phyloP scores from a whole-genome alignment of 1,284 basidiomycete species.

The Tetrapyrgos nigripes region DNA sequence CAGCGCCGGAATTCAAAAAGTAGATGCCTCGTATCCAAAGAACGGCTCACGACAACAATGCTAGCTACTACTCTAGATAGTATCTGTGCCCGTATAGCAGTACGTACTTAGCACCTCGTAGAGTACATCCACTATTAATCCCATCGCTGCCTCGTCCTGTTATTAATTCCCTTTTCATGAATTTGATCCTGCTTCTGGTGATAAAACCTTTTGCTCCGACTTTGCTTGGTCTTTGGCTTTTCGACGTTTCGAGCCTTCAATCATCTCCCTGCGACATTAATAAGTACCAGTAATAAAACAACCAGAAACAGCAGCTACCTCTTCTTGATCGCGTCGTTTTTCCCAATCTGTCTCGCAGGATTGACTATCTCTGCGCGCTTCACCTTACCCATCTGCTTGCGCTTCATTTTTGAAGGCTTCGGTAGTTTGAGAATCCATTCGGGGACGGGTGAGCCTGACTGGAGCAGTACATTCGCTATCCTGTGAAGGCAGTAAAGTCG shows the following conservation, averaged over 20 bases:
- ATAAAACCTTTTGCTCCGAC: constrained; percentile 20
- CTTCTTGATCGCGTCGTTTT: constrained; percentile 76
- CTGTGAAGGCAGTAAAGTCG: constrained; percentile 45
- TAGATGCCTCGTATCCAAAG: no score
- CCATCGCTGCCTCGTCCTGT: no score
- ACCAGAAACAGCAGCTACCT: constrained; percentile 48
- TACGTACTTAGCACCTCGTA: no score
- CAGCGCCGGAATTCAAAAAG: no score
- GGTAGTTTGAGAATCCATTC: constrained; percentile 90
- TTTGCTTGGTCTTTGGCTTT: constrained; percentile 42
- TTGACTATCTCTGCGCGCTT: constrained; percentile 82
- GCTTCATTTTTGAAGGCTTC: constrained; percentile 89
- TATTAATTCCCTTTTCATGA: background rate
- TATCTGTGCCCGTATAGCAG: no score
- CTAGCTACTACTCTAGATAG: no score
- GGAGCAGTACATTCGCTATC: constrained; percentile 93
- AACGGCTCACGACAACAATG: no score
- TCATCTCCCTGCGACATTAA: constrained; percentile 64
- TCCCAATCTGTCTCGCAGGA: constrained; percentile 74
- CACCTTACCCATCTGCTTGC: constrained; percentile 83
- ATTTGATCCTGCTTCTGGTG: constrained; percentile 23
- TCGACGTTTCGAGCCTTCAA: constrained; percentile 71
- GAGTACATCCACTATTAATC: no score
- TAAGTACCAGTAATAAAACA: constrained; percentile 8
- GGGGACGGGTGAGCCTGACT: constrained; percentile 88